These are phyloP conservation scores for Zygotorulaspora danielsina DNA, from an alignment of 805 yeast genomes.

Conservation along the genomic window DNA sequence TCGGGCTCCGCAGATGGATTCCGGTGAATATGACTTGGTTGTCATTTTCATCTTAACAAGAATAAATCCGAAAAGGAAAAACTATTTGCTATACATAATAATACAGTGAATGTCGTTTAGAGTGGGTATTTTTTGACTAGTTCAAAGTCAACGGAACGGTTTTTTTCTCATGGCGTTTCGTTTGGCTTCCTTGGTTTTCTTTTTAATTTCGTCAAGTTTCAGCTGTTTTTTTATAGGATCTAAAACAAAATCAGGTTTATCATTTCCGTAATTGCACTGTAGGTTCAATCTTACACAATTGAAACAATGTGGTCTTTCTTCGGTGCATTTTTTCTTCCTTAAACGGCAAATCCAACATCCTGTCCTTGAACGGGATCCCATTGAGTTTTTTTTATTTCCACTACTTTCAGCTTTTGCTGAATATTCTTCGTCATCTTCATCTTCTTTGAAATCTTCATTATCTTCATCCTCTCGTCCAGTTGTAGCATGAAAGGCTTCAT, in stretches of 20 bases:
- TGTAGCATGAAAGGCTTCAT: not conserved
- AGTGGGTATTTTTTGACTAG: too few relatives aligned
- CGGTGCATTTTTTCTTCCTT: slow-evolving; percentile 70
- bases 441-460: slow-evolving; percentile 12
- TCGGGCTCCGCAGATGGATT: not conserved
- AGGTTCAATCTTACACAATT: slow-evolving; percentile 56
- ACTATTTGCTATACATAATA: not conserved
- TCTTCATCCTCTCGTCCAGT: slow-evolving; percentile 8
- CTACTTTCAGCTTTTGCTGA: slow-evolving; percentile 17
- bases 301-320: slow-evolving; percentile 54
- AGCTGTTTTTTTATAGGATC: slow-evolving; percentile 40
- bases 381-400: slow-evolving; percentile 16
- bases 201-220: slow-evolving; percentile 49
- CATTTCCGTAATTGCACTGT: slow-evolving; percentile 49
- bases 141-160: slow-evolving; percentile 9
- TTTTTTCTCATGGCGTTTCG: slow-evolving; percentile 36
- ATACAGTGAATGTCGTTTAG: too few relatives aligned
- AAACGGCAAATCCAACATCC: slow-evolving; percentile 82
- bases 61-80: too few relatives aligned
- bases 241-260: slow-evolving; percentile 53
- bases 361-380: slow-evolving; percentile 43
- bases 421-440: slow-evolving; percentile 18
- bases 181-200: slow-evolving; percentile 42
- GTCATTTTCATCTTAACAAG: too few relatives aligned
- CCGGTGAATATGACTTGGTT: too few relatives aligned